A percentile compares a stretch with the other conserved stretches of the same genome.
Evolutionary conservation across 345 rosid species (phyloP).

Genomic region (Lepidium sativum): DNA sequence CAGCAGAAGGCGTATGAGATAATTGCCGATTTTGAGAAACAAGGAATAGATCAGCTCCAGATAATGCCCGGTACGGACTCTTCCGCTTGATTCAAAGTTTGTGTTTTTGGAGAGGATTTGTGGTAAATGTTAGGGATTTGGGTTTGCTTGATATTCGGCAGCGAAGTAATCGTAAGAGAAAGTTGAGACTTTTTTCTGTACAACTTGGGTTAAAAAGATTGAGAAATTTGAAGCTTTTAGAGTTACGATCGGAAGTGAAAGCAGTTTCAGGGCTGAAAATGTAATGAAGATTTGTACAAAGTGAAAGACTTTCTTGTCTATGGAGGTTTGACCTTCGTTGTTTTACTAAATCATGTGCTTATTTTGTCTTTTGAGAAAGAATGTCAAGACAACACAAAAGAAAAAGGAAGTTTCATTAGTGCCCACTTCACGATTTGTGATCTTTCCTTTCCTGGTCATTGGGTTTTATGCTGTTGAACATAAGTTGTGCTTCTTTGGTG

Average conservation of each 20-base stretch:
- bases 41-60: constrained; percentile 72
- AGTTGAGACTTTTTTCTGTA: no score
- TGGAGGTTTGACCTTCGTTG: neutral
- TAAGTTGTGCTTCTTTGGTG: neutral
- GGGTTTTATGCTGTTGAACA: neutral
- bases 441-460: neutral
- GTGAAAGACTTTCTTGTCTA: constrained; percentile 2
- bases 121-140: neutral
- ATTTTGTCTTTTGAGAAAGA: neutral
- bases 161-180: neutral
- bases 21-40: constrained; percentile 64
- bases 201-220: no score
- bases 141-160: neutral
- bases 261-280: neutral
- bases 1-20: constrained; percentile 51
- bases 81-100: neutral
- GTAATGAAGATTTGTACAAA: neutral
- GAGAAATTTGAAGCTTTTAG: no score
- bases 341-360: neutral
- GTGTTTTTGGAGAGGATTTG: constrained; percentile 1
- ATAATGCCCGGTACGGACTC: constrained; percentile 80
- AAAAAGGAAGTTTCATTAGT: neutral
- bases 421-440: neutral
- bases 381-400: no score
- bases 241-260: neutral